Evolutionary conservation across 1,284 basidiomycete genomes (phyloP), one percentile per base, ranked within the genome.

Genomic region (Leccinum colubrinum): DNA sequence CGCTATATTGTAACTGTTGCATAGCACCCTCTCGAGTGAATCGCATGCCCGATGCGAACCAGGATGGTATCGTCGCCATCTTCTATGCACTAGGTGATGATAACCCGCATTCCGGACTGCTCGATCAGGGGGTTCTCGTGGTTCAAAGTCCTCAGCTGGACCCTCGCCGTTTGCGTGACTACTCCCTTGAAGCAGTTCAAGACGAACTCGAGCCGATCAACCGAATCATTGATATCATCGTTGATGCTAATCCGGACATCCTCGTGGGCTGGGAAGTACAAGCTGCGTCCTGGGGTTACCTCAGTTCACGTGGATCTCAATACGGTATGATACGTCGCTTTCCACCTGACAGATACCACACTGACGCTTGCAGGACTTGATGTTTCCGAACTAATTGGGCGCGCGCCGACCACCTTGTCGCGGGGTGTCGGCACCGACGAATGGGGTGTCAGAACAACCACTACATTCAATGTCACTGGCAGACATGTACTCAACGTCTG

Each of bases 191-290:
- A 58, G 72, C 82, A 9, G 87, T 93, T 14, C 76, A 85, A 0
- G 83, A 75, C 55, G 96, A 99, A 77, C 78, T 95, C 11, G 95
- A 95, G 33, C 77, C 98, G 15, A 79, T 98, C 62, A 96, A 97
- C 67, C 79, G 79, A 53, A 71, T 95, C 7, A 80, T 94, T 33
- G 94, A 98, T 70, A 77, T 88, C 22, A 85, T 97, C 2, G 76
- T 87, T 25, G 83, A 87, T 0, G 79, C 93, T 69, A 95, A 99
- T 75, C 97, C 97, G 0, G 97, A 99, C 72, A 89, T 98, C 51
- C 73, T 99, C 2, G 84, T 87, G 0, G 97, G 97, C 8, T 98
- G 94, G 92, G 96, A 99, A 67, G 83, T 97, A 12, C 93, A 98
- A 71, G 82, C 83, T 15, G 81, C 85, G 0, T 95, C 93, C 1